Conservation (phyloP, 2,329 filamentous ascomycete genomes). For the Cercospora citrullina region DNA sequence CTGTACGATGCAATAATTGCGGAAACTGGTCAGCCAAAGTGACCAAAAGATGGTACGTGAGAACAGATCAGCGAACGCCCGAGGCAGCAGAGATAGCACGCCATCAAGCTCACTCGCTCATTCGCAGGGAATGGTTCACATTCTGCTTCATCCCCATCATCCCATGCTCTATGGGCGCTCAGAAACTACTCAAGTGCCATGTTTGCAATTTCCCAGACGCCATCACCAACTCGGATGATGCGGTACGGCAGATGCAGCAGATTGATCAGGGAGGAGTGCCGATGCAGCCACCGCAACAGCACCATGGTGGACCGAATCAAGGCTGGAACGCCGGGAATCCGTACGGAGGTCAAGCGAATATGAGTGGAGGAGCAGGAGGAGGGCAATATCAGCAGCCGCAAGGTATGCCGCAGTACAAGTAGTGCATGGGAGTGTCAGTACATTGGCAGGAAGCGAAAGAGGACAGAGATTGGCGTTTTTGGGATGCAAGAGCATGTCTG, state of each 20-base stretch:
- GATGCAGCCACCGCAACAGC: constrained; percentile 22
- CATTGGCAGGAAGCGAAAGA: background rate
- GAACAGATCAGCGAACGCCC: background rate
- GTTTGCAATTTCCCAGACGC: no score
- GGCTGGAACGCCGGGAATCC: constrained; percentile 31
- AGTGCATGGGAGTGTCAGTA: background rate
- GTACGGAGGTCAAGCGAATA: constrained; percentile 14
- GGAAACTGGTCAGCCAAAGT: constrained; percentile 51
- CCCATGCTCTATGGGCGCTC: constrained; percentile 62
- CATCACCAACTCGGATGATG: no score
- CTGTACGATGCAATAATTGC: constrained; percentile 55
- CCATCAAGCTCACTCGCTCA: constrained; percentile 10
- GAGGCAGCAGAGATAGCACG: background rate
- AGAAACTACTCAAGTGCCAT: constrained; percentile 66
- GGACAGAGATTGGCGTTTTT: background rate
- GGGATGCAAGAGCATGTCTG: background rate
- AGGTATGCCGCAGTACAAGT: constrained; percentile 19
- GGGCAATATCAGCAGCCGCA: constrained; percentile 15
- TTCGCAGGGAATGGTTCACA: constrained; percentile 65
- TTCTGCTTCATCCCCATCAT: constrained; percentile 53
- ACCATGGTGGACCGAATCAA: constrained; percentile 26
- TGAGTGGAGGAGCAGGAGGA: constrained; percentile 19
- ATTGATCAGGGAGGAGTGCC: constrained; percentile 34
- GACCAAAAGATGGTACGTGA: constrained; percentile 46
- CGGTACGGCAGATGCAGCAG: constrained; percentile 39